Evolutionary conservation across 148 eudicot species (phyloP).

Genomic region (Vaccinium darrowii): DNA sequence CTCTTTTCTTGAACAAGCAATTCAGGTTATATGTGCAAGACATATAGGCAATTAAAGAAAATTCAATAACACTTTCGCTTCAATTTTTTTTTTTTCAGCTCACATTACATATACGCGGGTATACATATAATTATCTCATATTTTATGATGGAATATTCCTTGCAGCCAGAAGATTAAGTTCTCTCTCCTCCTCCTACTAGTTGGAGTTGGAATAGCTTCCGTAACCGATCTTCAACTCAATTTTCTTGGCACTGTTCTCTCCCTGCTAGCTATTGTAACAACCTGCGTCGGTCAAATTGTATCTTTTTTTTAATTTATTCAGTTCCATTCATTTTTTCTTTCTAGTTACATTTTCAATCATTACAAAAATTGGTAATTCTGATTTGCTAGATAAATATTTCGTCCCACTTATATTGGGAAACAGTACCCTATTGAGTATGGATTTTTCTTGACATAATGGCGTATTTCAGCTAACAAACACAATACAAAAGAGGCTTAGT

Average conservation of each 20-base stretch:
- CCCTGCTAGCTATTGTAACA: conserved; percentile 76
- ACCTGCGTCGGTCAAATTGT: conserved; percentile 96
- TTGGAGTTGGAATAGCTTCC: conserved; percentile 92
- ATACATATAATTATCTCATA: background rate
- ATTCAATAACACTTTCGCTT: background rate
- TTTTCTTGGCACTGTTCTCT: conserved; percentile 70
- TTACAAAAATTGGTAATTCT: too few relatives aligned
- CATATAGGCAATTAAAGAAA: background rate
- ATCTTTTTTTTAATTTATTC: conserved; percentile 30
- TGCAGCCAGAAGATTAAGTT: conserved; percentile 80
- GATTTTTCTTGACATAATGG: conserved; percentile 15
- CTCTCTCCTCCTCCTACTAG: conserved; percentile 59
- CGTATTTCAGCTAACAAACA: conserved; percentile 67
- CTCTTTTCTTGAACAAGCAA: conserved; percentile 77
- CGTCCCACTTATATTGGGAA: background rate
- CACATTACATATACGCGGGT: background rate
- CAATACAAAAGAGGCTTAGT: conserved; percentile 81
- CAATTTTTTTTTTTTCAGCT: background rate
- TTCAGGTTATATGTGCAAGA: conserved; percentile 48
- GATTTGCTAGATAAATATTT: background rate
- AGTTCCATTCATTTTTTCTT: background rate
- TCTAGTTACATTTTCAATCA: too few relatives aligned
- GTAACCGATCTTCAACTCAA: conserved; percentile 91
- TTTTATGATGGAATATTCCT: background rate
- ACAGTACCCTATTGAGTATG: background rate